Percentiles rank a stretch among this genome's conserved stretches.
Conservation (phyloP, 345 rosid species). For the Firmiana major region DNA sequence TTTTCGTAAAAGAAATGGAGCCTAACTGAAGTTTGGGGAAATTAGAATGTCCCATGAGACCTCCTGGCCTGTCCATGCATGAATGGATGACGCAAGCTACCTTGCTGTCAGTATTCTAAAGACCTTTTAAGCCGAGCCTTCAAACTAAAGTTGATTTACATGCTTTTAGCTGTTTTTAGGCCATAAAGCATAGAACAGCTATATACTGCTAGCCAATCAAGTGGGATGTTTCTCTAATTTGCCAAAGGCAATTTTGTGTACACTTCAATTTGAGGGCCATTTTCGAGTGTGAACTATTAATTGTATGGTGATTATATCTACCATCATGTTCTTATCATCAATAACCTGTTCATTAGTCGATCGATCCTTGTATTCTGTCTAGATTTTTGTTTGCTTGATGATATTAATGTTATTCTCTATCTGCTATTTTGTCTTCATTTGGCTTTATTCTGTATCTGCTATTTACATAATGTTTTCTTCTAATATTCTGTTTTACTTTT, state of each 20-base stretch:
- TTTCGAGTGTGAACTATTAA: not conserved
- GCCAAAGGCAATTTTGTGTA: not conserved
- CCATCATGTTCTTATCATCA: not conserved
- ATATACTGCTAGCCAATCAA: not conserved
- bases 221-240: not conserved
- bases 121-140: not conserved
- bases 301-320: not conserved
- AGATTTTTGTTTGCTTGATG: not conserved
- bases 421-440: not conserved
- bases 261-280: not conserved
- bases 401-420: not conserved
- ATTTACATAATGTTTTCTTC: not conserved
- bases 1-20: not conserved
- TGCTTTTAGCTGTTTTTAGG: slow-evolving; percentile 1
- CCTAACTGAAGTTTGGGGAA: not conserved
- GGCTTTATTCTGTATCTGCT: not conserved
- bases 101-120: not conserved
- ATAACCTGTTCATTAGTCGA: not conserved
- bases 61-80: not conserved
- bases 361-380: not conserved
- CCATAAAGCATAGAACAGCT: not conserved
- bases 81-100: not conserved
- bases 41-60: not conserved
- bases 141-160: not conserved
- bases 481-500: not conserved